Percentiles rank a stretch among this genome's conserved stretches.
These are phyloP conservation scores for Aspergillus sp. DNA, from an alignment of 2,329 filamentous ascomycete genomes.

Conservation along the genomic window DNA sequence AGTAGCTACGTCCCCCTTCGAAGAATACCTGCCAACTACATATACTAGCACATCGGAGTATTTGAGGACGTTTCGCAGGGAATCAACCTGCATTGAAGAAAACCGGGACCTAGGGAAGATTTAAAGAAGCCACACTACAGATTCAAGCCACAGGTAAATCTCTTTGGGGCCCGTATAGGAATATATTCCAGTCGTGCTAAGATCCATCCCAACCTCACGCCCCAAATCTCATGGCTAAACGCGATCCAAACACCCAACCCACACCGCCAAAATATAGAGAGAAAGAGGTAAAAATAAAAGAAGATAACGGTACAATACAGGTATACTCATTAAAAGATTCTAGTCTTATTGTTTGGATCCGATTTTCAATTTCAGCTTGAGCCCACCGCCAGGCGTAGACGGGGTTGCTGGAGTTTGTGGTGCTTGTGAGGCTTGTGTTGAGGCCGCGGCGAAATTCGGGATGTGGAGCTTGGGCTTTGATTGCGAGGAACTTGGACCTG, in stretches of 20 bases:
- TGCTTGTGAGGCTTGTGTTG: conserved; percentile 8
- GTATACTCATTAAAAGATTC: conserved; percentile 11
- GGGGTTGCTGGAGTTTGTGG: conserved; percentile 31
- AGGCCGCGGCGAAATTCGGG: conserved; percentile 30
- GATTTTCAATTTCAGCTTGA: conserved; percentile 46
- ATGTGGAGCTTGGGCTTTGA: conserved; percentile 35
- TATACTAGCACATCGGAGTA: neutral
- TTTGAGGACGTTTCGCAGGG: neutral
- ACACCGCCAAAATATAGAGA: conserved; percentile 10
- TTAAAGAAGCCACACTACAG: neutral
- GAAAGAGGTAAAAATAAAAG: neutral
- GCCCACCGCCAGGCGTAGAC: conserved; percentile 33
- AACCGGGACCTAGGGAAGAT: neutral
- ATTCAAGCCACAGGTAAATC: neutral
- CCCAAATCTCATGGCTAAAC: conserved; percentile 14
- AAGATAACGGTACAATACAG: conserved; percentile 16
- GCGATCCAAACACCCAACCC: conserved; percentile 14
- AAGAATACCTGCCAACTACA: too few species aligned
- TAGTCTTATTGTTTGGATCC: conserved; percentile 29
- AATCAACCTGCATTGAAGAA: neutral
- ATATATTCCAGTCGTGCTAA: conserved; percentile 1
- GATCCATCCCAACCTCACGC: conserved; percentile 16
- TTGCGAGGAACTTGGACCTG: conserved; percentile 19
- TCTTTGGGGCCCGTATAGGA: neutral
- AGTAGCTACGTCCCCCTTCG: neutral